Conservation (phyloP, 2,329 filamentous ascomycete genomes). For the Lasiodiplodia gonubiensis region DNA sequence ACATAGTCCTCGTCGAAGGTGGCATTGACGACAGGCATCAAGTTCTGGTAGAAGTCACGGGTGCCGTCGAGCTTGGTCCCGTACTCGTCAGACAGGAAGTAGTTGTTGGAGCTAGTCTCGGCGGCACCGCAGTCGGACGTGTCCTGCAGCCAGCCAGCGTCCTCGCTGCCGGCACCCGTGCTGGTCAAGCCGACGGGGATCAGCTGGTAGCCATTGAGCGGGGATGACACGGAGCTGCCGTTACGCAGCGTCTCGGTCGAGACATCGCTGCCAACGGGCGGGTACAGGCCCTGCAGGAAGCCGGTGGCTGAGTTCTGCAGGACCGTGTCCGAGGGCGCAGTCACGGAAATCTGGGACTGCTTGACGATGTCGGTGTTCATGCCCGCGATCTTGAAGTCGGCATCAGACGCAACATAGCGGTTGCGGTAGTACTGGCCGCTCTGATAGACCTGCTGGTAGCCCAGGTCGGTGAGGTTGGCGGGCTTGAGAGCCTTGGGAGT, state of each 20-base stretch:
- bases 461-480: constrained; percentile 76
- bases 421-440: constrained; percentile 77
- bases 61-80: constrained; percentile 55
- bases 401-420: constrained; percentile 71
- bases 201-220: constrained; percentile 82
- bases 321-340: constrained; percentile 75
- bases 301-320: constrained; percentile 79
- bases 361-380: constrained; percentile 71
- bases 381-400: constrained; percentile 66
- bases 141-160: constrained; percentile 64
- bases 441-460: constrained; percentile 74
- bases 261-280: constrained; percentile 65
- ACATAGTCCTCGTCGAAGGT: constrained; percentile 57
- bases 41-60: constrained; percentile 58
- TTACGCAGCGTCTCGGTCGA: constrained; percentile 71
- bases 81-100: constrained; percentile 61
- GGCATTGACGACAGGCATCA: constrained; percentile 59
- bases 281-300: constrained; percentile 87
- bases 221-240: constrained; percentile 68
- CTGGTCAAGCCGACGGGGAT: constrained; percentile 72
- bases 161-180: constrained; percentile 63
- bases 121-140: constrained; percentile 62
- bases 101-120: constrained; percentile 63
- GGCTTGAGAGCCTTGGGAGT: constrained; percentile 77
- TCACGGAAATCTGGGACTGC: constrained; percentile 72